Conservation (phyloP, 1,139 yeast genomes). For the Debaryomycetaceae sp. region DNA sequence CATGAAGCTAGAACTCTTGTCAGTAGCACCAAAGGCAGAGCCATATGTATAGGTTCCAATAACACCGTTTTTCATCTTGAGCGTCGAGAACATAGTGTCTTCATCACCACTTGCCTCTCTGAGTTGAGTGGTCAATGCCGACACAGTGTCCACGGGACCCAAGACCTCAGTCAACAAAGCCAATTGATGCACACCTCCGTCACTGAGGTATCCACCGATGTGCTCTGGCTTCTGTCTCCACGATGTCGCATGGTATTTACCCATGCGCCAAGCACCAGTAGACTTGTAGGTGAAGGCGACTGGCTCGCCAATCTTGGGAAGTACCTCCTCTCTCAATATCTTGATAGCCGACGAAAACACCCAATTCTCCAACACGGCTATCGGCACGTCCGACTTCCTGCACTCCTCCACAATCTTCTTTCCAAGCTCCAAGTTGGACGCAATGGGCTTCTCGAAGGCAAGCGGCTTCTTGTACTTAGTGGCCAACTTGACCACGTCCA, state of each 20-base stretch:
- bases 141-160: slow-evolving; percentile 65
- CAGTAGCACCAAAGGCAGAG: slow-evolving; percentile 84
- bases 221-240: slow-evolving; percentile 93
- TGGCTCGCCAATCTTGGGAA: slow-evolving; percentile 72
- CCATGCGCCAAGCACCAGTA: slow-evolving; percentile 74
- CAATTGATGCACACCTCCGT: slow-evolving; percentile 94
- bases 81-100: slow-evolving; percentile 71
- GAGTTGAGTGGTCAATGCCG: slow-evolving; percentile 73
- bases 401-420: slow-evolving; percentile 68
- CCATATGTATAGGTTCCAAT: slow-evolving; percentile 91
- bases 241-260: slow-evolving; percentile 64
- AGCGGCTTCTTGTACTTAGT: slow-evolving; percentile 72
- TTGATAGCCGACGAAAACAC: slow-evolving; percentile 58
- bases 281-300: slow-evolving; percentile 75
- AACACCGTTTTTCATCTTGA: slow-evolving; percentile 57
- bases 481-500: slow-evolving; percentile 63
- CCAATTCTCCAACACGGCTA: slow-evolving; percentile 84
- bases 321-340: slow-evolving; percentile 46
- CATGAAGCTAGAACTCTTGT: slow-evolving; percentile 60
- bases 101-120: slow-evolving; percentile 74
- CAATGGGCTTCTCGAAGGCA: slow-evolving; percentile 85
- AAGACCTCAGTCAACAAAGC: slow-evolving; percentile 81
- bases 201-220: slow-evolving; percentile 85
- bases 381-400: slow-evolving; percentile 57
- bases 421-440: slow-evolving; percentile 80